Base-by-base conservation (phyloP, 73 alveolate species). In the Uronychia setigera region DNA sequence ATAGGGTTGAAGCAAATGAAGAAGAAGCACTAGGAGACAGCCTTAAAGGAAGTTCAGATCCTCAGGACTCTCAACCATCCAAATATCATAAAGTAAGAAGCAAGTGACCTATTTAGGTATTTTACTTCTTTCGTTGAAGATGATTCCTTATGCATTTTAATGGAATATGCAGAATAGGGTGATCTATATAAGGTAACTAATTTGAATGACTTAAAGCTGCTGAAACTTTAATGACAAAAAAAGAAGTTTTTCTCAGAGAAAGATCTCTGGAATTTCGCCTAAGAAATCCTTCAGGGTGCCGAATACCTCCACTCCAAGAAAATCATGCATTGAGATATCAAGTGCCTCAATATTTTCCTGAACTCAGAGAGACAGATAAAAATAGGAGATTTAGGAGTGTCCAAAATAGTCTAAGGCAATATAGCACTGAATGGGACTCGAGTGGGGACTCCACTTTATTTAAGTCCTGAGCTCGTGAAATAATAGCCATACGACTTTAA, bases 131-230 rank as follows among this genome's bases (percentile, higher is more conserved):
- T 96, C 87, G 85, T 97, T 81, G 99, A 97, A 82, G 93, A 96
- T 59, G 98, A 96, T 59, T 76, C 92, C 79, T 88, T 97, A 26
- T 94, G 94, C 80, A 97, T 97, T 57, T 92, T 97, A 31, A 97
- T 97, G 99, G 99, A 97, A 87, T 97, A 92, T 82, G 99, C 99
- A 0, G 98, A 93, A 74, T 93, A 94, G 32, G 99, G 99, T 0
- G 99, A 97, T 91, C 89, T 97, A 58, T 94, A 96, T 80, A 87
- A 93, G 78, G 95, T 97, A 88, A 88, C 67, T 5, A 46, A 46
- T 46, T 46, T 19, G 19, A 46, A 11, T 19, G 5, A 46, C 19
- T 80, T 60, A 13, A 74, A 83, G 90, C 78, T 86, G 31, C 59
- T 86, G 26, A 86, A 86, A 59, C 87, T 85, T 59, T 87, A 92